Conservation (phyloP, 176 grass and related monocot genomes). For the Ensete ventricosum region DNA sequence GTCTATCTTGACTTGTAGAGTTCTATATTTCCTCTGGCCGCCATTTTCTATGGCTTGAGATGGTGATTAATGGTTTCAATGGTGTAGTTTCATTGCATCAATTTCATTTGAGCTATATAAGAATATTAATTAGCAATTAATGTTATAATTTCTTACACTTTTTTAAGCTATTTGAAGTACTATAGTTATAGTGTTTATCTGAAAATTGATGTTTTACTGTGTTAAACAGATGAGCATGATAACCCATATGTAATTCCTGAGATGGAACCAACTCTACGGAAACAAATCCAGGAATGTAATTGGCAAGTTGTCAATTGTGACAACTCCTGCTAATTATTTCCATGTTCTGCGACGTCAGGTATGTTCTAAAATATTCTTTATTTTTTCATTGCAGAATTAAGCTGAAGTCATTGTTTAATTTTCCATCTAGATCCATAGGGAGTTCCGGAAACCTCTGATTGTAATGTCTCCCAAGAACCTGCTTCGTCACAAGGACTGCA, state of each 20-base stretch:
- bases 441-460: slow-evolving; percentile 20
- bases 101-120: too few relatives aligned
- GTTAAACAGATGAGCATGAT: slow-evolving; percentile 15
- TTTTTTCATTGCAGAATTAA: background rate
- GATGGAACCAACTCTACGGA: slow-evolving; percentile 21
- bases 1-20: too few relatives aligned
- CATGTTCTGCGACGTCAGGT: slow-evolving; percentile 20
- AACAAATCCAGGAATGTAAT: slow-evolving; percentile 20
- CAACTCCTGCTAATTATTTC: slow-evolving; percentile 22
- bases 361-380: background rate
- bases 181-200: background rate
- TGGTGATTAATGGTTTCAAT: too few relatives aligned
- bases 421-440: slow-evolving; percentile 12
- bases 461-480: slow-evolving; percentile 21
- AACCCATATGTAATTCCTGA: slow-evolving; percentile 17
- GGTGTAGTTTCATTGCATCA: too few relatives aligned
- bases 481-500: slow-evolving; percentile 19
- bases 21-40: too few relatives aligned
- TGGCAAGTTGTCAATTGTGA: slow-evolving; percentile 23
- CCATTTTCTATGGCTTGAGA: too few relatives aligned
- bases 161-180: too few relatives aligned
- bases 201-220: background rate
- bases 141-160: too few relatives aligned
- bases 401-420: background rate
- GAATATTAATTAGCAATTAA: too few relatives aligned